These are phyloP conservation scores for Samsoniella hepiali DNA, from an alignment of 2,329 filamentous ascomycete species.

Conservation along the genomic window DNA sequence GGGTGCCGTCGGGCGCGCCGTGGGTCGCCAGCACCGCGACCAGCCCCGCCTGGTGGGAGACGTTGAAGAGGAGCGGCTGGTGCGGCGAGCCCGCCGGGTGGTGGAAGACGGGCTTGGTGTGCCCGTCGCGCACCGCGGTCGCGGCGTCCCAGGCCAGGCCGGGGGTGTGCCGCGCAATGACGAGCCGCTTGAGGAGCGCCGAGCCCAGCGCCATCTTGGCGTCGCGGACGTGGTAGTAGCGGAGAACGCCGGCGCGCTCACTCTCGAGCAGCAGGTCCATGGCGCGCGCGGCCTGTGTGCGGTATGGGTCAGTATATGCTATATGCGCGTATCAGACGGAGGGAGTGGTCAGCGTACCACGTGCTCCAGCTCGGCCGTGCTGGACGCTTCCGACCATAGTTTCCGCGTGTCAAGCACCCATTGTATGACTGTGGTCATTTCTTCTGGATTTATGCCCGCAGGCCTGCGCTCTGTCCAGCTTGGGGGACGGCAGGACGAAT, in stretches of 20 bases:
- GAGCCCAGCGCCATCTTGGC: slow-evolving; percentile 73
- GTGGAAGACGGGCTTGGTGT: slow-evolving; percentile 52
- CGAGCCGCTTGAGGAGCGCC: slow-evolving; percentile 69
- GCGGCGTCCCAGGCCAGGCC: slow-evolving; percentile 60
- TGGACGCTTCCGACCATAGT: slow-evolving; percentile 52
- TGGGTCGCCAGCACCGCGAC: slow-evolving; percentile 62
- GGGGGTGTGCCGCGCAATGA: slow-evolving; percentile 54
- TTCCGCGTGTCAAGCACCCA: slow-evolving; percentile 61
- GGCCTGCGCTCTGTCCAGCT: not conserved
- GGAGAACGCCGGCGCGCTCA: slow-evolving; percentile 56
- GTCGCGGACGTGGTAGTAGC: slow-evolving; percentile 65
- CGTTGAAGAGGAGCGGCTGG: slow-evolving; percentile 63
- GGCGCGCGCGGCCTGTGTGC: slow-evolving; percentile 49
- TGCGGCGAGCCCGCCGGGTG: slow-evolving; percentile 45
- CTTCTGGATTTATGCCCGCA: not conserved
- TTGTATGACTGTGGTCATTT: slow-evolving; percentile 43
- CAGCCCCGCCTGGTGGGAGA: slow-evolving; percentile 74
- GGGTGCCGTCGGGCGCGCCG: slow-evolving; percentile 30
- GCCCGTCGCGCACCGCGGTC: slow-evolving; percentile 52
- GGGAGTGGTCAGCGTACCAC: slow-evolving; percentile 36
- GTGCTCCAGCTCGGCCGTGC: slow-evolving; percentile 46
- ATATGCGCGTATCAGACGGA: not conserved
- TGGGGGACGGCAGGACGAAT: not conserved
- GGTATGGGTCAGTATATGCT: not conserved
- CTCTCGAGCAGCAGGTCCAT: slow-evolving; percentile 49